Conservation (phyloP, 1,284 basidiomycete species). For the Melanopsichium pennsylvanicum region DNA sequence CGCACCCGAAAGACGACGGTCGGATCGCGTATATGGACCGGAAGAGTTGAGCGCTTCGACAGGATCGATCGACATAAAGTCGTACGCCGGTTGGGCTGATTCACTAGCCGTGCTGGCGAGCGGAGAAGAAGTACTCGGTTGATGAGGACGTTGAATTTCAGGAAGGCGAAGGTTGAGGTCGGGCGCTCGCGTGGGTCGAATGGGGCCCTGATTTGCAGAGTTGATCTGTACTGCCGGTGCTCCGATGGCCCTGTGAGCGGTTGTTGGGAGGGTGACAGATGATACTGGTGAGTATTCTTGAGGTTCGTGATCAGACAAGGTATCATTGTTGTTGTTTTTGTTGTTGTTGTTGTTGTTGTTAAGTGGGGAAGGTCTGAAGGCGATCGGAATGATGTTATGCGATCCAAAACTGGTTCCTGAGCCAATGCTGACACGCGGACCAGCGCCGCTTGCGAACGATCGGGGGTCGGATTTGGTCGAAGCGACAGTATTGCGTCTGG, state of each 20-base stretch:
- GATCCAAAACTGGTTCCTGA: constrained; percentile 31
- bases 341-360: no score
- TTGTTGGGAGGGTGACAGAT: constrained; percentile 14
- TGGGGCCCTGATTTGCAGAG: constrained; percentile 12
- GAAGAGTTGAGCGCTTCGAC: constrained; percentile 17
- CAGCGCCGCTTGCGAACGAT: constrained; percentile 18
- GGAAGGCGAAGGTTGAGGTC: constrained; percentile 45
- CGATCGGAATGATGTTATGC: constrained; percentile 42
- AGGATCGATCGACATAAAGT: constrained; percentile 49
- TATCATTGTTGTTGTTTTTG: no score
- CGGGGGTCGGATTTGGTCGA: constrained; percentile 5
- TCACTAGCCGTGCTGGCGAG: constrained; percentile 9
- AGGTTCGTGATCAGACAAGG: no score
- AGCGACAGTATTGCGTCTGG: constrained; percentile 13
- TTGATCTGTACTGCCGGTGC: constrained; percentile 30
- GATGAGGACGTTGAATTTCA: constrained; percentile 10
- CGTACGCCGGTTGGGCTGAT: constrained; percentile 2
- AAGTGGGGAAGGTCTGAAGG: constrained; percentile 28
- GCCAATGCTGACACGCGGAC: constrained; percentile 36
- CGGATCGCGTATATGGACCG: constrained; percentile 6
- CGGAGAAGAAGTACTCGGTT: constrained; percentile 15
- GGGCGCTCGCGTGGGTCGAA: constrained; percentile 39
- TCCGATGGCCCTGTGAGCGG: constrained; percentile 30
- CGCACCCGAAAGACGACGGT: constrained; percentile 20
- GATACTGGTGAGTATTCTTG: no score